phyloP scores from a whole-genome alignment of 2,329 filamentous ascomycete genomes.

The Neospermospora avenae region DNA sequence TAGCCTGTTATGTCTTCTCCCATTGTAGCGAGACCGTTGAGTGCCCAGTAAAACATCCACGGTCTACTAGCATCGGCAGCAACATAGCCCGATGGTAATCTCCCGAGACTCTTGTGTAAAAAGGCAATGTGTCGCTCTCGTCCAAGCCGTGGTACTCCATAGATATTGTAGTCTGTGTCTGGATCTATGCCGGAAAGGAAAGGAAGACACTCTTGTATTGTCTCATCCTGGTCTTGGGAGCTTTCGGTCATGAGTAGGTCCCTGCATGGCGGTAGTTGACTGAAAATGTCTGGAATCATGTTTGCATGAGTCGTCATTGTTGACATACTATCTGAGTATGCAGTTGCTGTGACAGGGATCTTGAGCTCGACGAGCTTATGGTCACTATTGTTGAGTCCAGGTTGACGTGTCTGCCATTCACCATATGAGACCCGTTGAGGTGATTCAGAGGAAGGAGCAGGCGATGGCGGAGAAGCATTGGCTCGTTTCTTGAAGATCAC shows the following conservation, averaged over 20 bases:
- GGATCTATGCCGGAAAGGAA: constrained; percentile 55
- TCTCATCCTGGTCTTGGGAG: constrained; percentile 65
- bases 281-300: constrained; percentile 55
- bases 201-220: constrained; percentile 65
- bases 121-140: constrained; percentile 61
- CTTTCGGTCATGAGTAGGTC: constrained; percentile 67
- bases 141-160: constrained; percentile 73
- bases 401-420: constrained; percentile 15
- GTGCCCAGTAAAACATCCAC: constrained; percentile 93
- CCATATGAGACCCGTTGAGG: constrained; percentile 12
- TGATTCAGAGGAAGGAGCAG: constrained; percentile 17
- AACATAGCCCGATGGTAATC: constrained; percentile 67
- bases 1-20: constrained; percentile 69
- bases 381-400: constrained; percentile 23
- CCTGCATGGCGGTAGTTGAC: constrained; percentile 55
- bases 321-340: constrained; percentile 17
- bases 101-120: constrained; percentile 54
- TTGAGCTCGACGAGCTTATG: constrained; percentile 6
- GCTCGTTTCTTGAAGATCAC: constrained; percentile 32
- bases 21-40: constrained; percentile 71
- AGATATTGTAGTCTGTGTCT: constrained; percentile 56
- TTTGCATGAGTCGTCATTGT: constrained; percentile 19
- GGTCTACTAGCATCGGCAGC: constrained; percentile 82
- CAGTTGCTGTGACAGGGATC: constrained; percentile 1
- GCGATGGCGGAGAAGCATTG: constrained; percentile 18